Conservation (phyloP, 371 early-diverging fungal genomes). For the Nematocida sp. region DNA sequence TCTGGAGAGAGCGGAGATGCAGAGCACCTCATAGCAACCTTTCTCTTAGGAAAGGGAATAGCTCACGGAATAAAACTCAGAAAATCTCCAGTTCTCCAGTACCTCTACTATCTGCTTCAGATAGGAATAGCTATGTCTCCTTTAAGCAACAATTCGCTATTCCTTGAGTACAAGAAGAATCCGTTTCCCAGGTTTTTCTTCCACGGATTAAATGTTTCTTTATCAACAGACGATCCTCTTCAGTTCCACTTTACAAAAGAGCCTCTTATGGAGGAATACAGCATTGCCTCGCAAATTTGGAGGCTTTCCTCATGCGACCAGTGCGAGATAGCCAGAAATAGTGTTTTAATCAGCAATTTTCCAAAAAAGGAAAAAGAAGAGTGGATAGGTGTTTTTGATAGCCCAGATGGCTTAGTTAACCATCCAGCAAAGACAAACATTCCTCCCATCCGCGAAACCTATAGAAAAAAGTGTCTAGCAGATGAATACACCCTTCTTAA, state of each 20-base stretch:
- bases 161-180: constrained; percentile 86
- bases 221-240: constrained; percentile 92
- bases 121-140: constrained; percentile 96
- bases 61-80: constrained; percentile 87
- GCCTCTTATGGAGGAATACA: constrained; percentile 94
- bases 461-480: constrained; percentile 67
- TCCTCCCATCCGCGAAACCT: constrained; percentile 79
- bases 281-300: constrained; percentile 94
- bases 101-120: constrained; percentile 84
- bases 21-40: constrained; percentile 84
- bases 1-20: constrained; percentile 93
- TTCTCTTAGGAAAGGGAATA: constrained; percentile 80
- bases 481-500: constrained; percentile 39
- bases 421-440: constrained; percentile 88
- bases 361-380: constrained; percentile 78
- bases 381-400: constrained; percentile 80
- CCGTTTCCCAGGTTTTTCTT: constrained; percentile 86
- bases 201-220: constrained; percentile 83
- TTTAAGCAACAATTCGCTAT: constrained; percentile 89
- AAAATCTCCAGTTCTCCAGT: constrained; percentile 89
- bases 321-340: constrained; percentile 91
- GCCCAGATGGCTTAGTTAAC: constrained; percentile 70
- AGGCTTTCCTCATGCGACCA: constrained; percentile 83
- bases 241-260: constrained; percentile 96
- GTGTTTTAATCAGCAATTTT: constrained; percentile 84